Evolutionary conservation across 768 basidiomycete species (phyloP).

Genomic region (Amanita brunnescens): DNA sequence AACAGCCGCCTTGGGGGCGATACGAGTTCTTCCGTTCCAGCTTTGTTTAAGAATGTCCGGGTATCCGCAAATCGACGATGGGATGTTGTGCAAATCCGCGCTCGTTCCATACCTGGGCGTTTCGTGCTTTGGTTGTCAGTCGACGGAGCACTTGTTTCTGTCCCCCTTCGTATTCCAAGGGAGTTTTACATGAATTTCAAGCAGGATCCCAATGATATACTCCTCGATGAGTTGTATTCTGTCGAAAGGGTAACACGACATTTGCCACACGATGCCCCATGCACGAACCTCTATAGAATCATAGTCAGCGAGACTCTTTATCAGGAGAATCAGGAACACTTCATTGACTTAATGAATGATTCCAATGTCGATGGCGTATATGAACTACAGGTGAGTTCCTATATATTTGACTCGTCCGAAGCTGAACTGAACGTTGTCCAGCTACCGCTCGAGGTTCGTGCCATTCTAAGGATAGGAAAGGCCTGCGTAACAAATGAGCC

Average conservation of each 20-base stretch:
- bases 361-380: constrained; percentile 93
- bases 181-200: constrained; percentile 93
- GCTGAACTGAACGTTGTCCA: constrained; percentile 19
- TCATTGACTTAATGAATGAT: constrained; percentile 86
- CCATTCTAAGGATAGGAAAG: constrained; percentile 76
- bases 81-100: constrained; percentile 90
- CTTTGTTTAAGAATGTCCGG: constrained; percentile 63
- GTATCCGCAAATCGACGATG: constrained; percentile 61
- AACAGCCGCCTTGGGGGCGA: constrained; percentile 35
- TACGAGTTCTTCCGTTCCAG: constrained; percentile 42
- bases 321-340: constrained; percentile 80
- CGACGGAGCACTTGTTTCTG: constrained; percentile 66
- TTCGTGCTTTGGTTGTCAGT: constrained; percentile 85
- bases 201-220: constrained; percentile 53
- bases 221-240: constrained; percentile 60
- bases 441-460: constrained; percentile 80
- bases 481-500: constrained; percentile 62
- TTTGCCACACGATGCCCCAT: constrained; percentile 71
- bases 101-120: constrained; percentile 67
- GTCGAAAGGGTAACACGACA: constrained; percentile 66
- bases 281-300: constrained; percentile 75
- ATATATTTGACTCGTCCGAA: background rate
- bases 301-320: constrained; percentile 79
- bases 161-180: constrained; percentile 79
- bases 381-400: constrained; percentile 68